A percentile compares a stretch with the other conserved stretches of the same genome.
phyloP scores from a whole-genome alignment of 345 rosid genomes.

The Eutrema heterophyllum region DNA sequence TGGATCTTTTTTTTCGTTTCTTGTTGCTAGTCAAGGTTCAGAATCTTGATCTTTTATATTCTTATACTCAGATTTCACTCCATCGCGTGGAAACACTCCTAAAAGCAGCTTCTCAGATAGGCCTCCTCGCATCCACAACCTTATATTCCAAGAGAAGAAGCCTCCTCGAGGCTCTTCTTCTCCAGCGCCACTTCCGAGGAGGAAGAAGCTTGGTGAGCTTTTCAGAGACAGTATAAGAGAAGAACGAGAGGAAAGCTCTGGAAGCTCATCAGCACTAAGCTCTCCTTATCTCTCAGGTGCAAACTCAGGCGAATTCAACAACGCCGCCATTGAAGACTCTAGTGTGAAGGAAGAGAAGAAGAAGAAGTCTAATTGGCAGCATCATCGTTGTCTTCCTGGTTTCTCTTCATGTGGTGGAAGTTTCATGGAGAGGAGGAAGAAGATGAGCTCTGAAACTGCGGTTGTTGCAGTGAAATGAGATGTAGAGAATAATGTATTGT shows the following conservation, averaged over 20 bases:
- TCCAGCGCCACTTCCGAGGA: slow-evolving; percentile 45
- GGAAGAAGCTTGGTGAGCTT: slow-evolving; percentile 75
- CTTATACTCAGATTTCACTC: slow-evolving; percentile 67
- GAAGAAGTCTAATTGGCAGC: slow-evolving; percentile 42
- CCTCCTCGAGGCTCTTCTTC: slow-evolving; percentile 35
- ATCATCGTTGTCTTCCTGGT: slow-evolving; percentile 73
- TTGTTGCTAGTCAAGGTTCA: background rate
- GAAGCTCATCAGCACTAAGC: slow-evolving; percentile 30
- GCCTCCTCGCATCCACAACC: slow-evolving; percentile 36
- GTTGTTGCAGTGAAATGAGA: slow-evolving; percentile 37
- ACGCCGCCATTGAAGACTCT: slow-evolving; percentile 41
- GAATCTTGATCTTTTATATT: background rate
- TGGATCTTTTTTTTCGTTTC: background rate
- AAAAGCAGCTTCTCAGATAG: slow-evolving; percentile 47
- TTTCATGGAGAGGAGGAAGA: slow-evolving; percentile 73
- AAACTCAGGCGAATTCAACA: slow-evolving; percentile 42
- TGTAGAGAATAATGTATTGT: slow-evolving; percentile 10
- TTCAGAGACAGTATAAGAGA: slow-evolving; percentile 56
- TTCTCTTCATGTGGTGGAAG: slow-evolving; percentile 48
- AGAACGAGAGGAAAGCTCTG: slow-evolving; percentile 34
- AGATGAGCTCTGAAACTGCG: slow-evolving; percentile 43
- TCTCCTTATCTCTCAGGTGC: slow-evolving; percentile 53
- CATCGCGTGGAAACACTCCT: slow-evolving; percentile 84
- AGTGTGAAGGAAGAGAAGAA: slow-evolving; percentile 39
- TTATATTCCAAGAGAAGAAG: slow-evolving; percentile 25